Evolutionary conservation across 805 yeast genomes (phyloP), one percentile per base, ranked within the genome.

Genomic region (Brettanomyces naardenensis): DNA sequence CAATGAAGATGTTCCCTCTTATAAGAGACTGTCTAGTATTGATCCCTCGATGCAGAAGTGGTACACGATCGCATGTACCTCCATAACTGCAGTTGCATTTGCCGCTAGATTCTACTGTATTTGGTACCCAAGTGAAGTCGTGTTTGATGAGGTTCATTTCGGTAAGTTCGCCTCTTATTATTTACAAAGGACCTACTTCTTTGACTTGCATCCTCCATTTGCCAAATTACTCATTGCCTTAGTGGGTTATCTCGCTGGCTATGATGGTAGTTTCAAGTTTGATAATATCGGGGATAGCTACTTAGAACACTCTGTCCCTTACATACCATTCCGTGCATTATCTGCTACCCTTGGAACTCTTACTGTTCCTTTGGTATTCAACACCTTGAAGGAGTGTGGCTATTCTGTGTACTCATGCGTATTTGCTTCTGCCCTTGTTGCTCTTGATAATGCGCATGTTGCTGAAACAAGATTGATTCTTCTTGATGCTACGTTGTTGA

Each of bases 121-220:
- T 39, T 68, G 78, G 57, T 66, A 62, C 35, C 94, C 94, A 3
- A 67, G 69, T 43, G 80, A 80, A 56, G 94, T 84, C 41, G 92
- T 84, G 3, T 84, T 84, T 49, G 95, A 84, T 61, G 94, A 84
- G 55, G 92, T 82, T 17, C 94, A 84, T 58, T 84, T 84, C 52
- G 95, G 95, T 27, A 83, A 83, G 52, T 83, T 83, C 58, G 90
- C 90, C 6, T 75, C 87, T 2, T 81, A 83, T 61, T 90, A 90
- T 60, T 64, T 90, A 42, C 84, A 90, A 60, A 72, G 95, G 44
- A 82, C 95, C 0, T 92, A 85, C 60, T 92, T 87, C 60, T 92
- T 92, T 54, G 99, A 92, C 62, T 77, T 92, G 37, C 99, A 92
- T 63, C 99, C 99, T 7, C 99, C 99, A 18, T 86, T 92, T 61